These are phyloP conservation scores for Aspergillus biplanus DNA, from an alignment of 495 filamentous ascomycete species.

Conservation along the genomic window DNA sequence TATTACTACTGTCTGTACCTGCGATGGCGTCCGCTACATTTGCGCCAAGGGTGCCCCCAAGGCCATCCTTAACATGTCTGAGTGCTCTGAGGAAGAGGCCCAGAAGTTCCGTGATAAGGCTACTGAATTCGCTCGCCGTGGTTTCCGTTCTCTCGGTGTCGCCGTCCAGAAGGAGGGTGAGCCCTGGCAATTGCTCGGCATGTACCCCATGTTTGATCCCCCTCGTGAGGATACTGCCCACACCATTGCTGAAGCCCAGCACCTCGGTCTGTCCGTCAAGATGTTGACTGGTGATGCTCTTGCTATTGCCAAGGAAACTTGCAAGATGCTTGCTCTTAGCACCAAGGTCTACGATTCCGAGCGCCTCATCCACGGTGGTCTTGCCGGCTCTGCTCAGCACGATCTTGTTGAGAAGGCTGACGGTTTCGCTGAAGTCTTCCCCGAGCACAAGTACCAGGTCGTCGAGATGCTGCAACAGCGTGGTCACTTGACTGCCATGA, in stretches of 20 bases:
- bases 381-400: slow-evolving; percentile 72
- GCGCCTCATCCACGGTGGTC: slow-evolving; percentile 74
- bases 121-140: slow-evolving; percentile 74
- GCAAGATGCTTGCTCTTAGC: slow-evolving; percentile 77
- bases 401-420: slow-evolving; percentile 77
- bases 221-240: slow-evolving; percentile 78
- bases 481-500: slow-evolving; percentile 76
- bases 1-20: slow-evolving; percentile 68
- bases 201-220: slow-evolving; percentile 80
- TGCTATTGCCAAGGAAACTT: slow-evolving; percentile 79
- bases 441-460: slow-evolving; percentile 79
- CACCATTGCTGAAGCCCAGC: slow-evolving; percentile 76
- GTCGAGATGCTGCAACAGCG: slow-evolving; percentile 76
- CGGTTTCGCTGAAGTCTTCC: slow-evolving; percentile 77
- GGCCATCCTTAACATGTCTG: slow-evolving; percentile 67
- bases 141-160: slow-evolving; percentile 81
- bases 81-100: slow-evolving; percentile 66
- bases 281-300: slow-evolving; percentile 82
- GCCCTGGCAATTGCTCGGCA: slow-evolving; percentile 70
- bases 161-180: slow-evolving; percentile 69
- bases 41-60: slow-evolving; percentile 78
- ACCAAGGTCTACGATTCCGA: slow-evolving; percentile 82
- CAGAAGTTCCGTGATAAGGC: slow-evolving; percentile 71
- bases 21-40: slow-evolving; percentile 68
- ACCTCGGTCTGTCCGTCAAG: slow-evolving; percentile 76